Evolutionary conservation across 2,329 filamentous ascomycete genomes (phyloP), one percentile per base, ranked within the genome.

Genomic region (Exophiala aquamarina): DNA sequence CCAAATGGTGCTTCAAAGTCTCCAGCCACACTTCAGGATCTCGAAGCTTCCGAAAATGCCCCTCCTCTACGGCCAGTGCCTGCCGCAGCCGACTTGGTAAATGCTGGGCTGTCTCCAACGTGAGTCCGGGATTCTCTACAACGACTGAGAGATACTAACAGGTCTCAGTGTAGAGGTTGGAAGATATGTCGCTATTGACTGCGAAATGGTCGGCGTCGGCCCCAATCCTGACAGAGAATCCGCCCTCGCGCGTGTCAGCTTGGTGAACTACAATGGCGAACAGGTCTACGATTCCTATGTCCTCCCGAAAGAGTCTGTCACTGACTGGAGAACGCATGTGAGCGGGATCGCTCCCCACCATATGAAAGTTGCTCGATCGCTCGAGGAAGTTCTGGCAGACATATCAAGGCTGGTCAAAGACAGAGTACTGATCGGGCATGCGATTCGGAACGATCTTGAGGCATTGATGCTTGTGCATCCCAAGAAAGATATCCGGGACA

Each of bases 241-340:
- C 28, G 83, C 83, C 0, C 79, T 98, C 35, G 93, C 93, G 1
- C 82, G 93, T 37, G 89, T 92, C 45, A 95, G 88, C 63, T 73
- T 95, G 13, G 91, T 96, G 58, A 95, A 97, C 67, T 98, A 91
- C 67, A 89, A 96, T 64, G 91, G 91, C 14, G 81, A 86, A 20
- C 89, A 95, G 66, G 73, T 98, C 36, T 96, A 97, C 76, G 93
- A 98, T 72, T 92, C 88, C 10, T 97, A 87, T 63, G 93, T 97
- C 8, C 79, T 81, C 44, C 87, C 89, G 1, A 82, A 82, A 49
- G 84, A 90, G 61, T 75, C 73, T 45, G 88, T 98, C 2, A 90
- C 87, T 11, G 88, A 98, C 68, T 98, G 91, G 86, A 82, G 93
- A 52, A 97, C 91, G 2, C 74, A 78, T 51, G 84, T 96, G 32